A percentile compares a stretch with the other conserved stretches of the same genome.
Conservation (phyloP, 2,329 filamentous ascomycete species). For the Colletotrichum magnum region DNA sequence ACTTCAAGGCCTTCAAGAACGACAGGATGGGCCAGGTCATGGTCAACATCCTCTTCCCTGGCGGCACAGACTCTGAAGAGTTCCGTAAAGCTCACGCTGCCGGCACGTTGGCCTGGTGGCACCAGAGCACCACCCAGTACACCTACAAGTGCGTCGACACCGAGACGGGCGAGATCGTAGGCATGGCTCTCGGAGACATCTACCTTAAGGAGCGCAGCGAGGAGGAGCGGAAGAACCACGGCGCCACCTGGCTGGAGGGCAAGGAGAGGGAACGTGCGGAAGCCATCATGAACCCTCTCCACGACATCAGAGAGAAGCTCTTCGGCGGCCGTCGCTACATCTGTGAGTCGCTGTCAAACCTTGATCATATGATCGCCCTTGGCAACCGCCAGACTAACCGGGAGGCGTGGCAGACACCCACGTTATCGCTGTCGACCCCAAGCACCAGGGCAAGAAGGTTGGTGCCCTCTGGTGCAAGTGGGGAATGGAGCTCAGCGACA, state of each 20-base stretch:
- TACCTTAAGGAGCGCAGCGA: constrained; percentile 54
- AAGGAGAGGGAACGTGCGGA: constrained; percentile 60
- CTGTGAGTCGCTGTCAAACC: constrained; percentile 51
- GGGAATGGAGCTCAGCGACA: constrained; percentile 54
- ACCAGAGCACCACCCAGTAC: constrained; percentile 57
- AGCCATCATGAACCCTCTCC: constrained; percentile 56
- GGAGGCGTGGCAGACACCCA: constrained; percentile 51
- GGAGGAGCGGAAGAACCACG: constrained; percentile 59
- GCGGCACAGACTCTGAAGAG: constrained; percentile 49
- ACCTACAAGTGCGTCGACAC: constrained; percentile 64
- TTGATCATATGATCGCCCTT: neutral
- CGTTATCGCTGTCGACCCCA: constrained; percentile 61
- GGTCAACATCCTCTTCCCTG: constrained; percentile 58
- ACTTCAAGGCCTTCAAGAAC: constrained; percentile 60
- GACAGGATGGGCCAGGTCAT: constrained; percentile 56
- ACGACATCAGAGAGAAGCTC: constrained; percentile 57
- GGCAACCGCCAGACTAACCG: neutral
- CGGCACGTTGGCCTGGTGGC: constrained; percentile 57
- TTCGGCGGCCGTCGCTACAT: constrained; percentile 57
- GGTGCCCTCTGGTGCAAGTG: constrained; percentile 58
- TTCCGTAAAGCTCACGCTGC: constrained; percentile 60
- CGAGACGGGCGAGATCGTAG: constrained; percentile 58
- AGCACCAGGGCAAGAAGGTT: constrained; percentile 58
- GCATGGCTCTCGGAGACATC: constrained; percentile 62
- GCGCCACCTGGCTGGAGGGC: constrained; percentile 62